These are phyloP conservation scores for Erodium trifolium DNA, from an alignment of 441 rosid genomes.

Conservation along the genomic window DNA sequence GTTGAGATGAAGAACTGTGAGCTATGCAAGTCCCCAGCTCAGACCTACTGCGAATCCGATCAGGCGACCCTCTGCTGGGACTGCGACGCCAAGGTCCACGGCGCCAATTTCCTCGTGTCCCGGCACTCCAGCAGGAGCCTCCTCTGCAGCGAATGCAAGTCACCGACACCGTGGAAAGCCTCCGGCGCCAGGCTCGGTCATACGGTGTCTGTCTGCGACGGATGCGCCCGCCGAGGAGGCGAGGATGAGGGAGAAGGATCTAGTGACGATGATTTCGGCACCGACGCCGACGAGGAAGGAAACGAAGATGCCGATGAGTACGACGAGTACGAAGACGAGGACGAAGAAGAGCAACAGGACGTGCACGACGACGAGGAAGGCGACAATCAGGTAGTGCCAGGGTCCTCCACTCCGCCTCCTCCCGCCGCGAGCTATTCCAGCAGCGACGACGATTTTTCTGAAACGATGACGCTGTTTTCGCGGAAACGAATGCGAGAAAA, in stretches of 20 bases:
- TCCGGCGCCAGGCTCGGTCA: neutral
- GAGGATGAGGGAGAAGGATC: neutral
- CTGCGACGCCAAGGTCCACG: neutral
- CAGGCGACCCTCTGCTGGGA: neutral
- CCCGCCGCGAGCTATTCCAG: neutral
- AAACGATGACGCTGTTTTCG: neutral
- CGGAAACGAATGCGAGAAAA: neutral
- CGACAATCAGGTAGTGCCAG: neutral
- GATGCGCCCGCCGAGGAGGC: neutral
- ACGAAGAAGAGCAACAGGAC: neutral
- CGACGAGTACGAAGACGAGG: neutral
- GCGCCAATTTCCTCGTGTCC: neutral
- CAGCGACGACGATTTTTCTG: neutral
- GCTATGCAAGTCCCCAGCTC: neutral
- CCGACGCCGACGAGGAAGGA: neutral
- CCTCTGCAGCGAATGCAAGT: neutral
- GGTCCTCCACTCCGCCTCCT: neutral
- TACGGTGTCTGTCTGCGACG: neutral
- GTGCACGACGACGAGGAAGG: neutral
- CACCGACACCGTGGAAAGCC: neutral
- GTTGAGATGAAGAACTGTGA: neutral
- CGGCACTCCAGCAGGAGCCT: neutral
- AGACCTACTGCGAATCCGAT: neutral
- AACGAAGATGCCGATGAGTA: too few species aligned
- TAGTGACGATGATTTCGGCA: neutral